Percentiles rank a stretch among this genome's conserved stretches.
phyloP scores from a whole-genome alignment of 805 yeast genomes.

The Candida adriatica region DNA sequence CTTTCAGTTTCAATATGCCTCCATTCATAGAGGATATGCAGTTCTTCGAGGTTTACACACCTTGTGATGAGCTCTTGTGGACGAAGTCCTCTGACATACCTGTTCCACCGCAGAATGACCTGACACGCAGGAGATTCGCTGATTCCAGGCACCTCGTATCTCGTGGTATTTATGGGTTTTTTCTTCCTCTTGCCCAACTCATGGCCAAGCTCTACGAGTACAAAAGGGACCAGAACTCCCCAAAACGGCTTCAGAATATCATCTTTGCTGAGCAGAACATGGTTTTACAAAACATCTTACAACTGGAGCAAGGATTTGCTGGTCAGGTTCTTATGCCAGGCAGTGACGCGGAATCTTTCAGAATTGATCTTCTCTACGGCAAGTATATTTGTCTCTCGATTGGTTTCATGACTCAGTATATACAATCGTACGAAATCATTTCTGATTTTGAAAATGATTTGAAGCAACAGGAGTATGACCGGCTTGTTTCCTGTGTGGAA shows the following conservation, averaged over 20 bases:
- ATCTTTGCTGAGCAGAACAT: conserved; percentile 5
- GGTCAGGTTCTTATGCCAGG: conserved; percentile 4
- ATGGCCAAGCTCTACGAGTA: conserved; percentile 25
- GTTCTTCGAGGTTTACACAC: conserved; percentile 25
- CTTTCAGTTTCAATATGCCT: conserved; percentile 30
- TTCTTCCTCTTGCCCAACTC: conserved; percentile 28
- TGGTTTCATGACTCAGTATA: conserved; percentile 14
- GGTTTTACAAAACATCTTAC: conserved; percentile 3
- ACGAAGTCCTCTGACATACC: conserved; percentile 18
- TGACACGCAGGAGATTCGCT: conserved; percentile 21
- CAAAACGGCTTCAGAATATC: conserved; percentile 1
- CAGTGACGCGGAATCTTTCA: conserved; percentile 11
- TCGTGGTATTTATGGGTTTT: conserved; percentile 33
- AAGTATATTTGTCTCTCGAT: conserved; percentile 16
- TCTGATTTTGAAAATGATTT: conserved; percentile 13
- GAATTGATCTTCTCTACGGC: conserved; percentile 17
- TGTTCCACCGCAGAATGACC: conserved; percentile 25
- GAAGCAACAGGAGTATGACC: conserved; percentile 10
- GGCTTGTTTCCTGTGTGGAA: conserved; percentile 14
- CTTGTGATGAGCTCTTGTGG: conserved; percentile 31
- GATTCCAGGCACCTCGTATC: conserved; percentile 21
- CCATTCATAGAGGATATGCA: conserved; percentile 27
- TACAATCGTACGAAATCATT: conserved; percentile 10
- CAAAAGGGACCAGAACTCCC: conserved; percentile 8
- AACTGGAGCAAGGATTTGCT: conserved; percentile 7